Percentiles rank a stretch among this genome's conserved stretches.
These are phyloP conservation scores for Penicillium canariense DNA, from an alignment of 495 filamentous ascomycete species.

Conservation along the genomic window DNA sequence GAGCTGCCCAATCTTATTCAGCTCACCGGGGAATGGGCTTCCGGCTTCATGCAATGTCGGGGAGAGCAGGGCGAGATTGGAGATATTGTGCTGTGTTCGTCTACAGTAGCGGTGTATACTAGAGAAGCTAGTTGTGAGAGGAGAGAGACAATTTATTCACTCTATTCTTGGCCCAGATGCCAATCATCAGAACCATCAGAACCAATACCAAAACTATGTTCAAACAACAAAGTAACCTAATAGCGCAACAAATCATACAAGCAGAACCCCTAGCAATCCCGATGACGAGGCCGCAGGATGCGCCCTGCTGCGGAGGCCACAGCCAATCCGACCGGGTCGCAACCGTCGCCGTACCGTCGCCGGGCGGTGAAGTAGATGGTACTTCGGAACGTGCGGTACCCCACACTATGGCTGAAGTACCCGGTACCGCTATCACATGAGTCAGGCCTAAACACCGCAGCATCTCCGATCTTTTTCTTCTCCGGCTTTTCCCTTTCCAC, in stretches of 20 bases:
- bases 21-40: slow-evolving; percentile 34
- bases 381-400: slow-evolving; percentile 2
- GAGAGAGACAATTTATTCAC: no score
- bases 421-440: slow-evolving; percentile 37
- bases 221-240: no score
- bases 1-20: slow-evolving; percentile 24
- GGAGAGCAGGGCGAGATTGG: slow-evolving; percentile 2
- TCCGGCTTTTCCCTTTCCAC: slow-evolving; percentile 25
- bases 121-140: background rate
- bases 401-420: slow-evolving; percentile 22
- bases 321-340: slow-evolving; percentile 26
- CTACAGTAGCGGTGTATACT: no score
- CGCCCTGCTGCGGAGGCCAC: slow-evolving; percentile 15
- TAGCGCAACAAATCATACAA: no score
- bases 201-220: no score
- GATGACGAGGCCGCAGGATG: background rate
- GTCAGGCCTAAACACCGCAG: slow-evolving; percentile 37
- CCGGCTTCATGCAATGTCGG: slow-evolving; percentile 21
- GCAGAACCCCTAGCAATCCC: no score
- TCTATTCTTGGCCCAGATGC: no score
- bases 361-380: slow-evolving; percentile 20
- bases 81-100: no score
- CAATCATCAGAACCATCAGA: no score
- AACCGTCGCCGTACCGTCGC: slow-evolving; percentile 7
- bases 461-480: slow-evolving; percentile 37